Base-by-base conservation (phyloP, 2,329 filamentous ascomycete species). In the Fusarium tjaetaba region DNA sequence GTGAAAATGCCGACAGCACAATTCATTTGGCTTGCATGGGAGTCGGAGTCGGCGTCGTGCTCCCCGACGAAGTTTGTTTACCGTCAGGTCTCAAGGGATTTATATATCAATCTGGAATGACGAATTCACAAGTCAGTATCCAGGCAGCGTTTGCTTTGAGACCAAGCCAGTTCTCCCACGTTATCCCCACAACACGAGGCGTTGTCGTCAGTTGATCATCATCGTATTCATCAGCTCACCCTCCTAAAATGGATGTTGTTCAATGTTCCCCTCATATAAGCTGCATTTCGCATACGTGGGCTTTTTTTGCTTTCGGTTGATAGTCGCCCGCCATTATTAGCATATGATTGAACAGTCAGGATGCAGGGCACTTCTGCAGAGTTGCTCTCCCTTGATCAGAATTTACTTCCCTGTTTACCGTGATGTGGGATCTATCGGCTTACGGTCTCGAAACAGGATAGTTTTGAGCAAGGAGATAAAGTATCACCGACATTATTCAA, bases 121-220 rank as follows among this genome's bases (percentile, higher is more conserved):
- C 34, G 49, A 51, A 45, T 51, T n/a, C 43, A 68, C n/a, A 43
- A 41, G 28, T 38, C 14, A 11, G 45, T 58, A 30, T 49, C 28
- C 30, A 24, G 48, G 9, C 16, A 52, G 49, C 18, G n/a, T 52
- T 43, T 62, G 39, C 11, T 42, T 51, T 28, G n/a, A 34, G 49
- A 36, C n/a, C 9, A 24, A 34, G 28, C 28, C 10, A 28, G 30
- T 46, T 46, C 52, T 24, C 52, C 67, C 56, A 52, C 36, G 63
- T 65, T 71, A 63, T 64, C 53, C 42, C 34, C 67, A 61, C 53
- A 48, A 68, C 58, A 71, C 59, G 55, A 61, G 46, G 13, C 32
- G 39, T 58, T 48, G 58, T 55, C 62, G 71, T 72, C 65, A 68
- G 62, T 45, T 60, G 46, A 59, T 61, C 71, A 73, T 74, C 71